Conservation (phyloP, 1,284 basidiomycete genomes). For the Coniophora puteana region DNA sequence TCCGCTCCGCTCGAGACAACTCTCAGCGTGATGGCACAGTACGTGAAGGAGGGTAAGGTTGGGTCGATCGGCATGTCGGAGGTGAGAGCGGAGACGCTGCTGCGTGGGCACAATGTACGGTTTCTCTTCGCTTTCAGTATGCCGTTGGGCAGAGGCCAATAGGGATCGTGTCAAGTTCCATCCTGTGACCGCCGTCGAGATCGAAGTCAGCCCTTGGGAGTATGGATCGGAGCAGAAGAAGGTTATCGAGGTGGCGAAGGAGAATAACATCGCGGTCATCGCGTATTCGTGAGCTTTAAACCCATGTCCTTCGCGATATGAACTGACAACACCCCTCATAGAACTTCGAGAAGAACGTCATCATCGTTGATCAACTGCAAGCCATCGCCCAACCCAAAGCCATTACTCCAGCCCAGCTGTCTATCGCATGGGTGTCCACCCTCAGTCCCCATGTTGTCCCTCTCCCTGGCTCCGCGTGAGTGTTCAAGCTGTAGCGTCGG, state of each 20-base stretch:
- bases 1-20: conserved; percentile 36
- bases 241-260: conserved; percentile 35
- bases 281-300: conserved; percentile 48
- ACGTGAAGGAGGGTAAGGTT: conserved; percentile 41
- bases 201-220: conserved; percentile 50
- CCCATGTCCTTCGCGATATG: conserved; percentile 8
- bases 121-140: no score
- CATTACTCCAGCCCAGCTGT: conserved; percentile 50
- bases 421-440: conserved; percentile 50
- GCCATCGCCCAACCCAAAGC: conserved; percentile 43
- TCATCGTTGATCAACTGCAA: conserved; percentile 44
- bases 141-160: no score
- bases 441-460: conserved; percentile 24
- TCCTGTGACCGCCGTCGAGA: conserved; percentile 47
- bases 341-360: conserved; percentile 49
- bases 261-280: conserved; percentile 46
- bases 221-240: conserved; percentile 46
- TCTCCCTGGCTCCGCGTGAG: conserved; percentile 27
- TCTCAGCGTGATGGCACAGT: conserved; percentile 27
- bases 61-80: conserved; percentile 53
- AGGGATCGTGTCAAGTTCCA: conserved; percentile 33
- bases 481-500: no score
- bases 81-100: conserved; percentile 43
- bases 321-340: conserved; percentile 2
- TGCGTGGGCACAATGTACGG: conserved; percentile 39